Percentiles rank a stretch among this genome's conserved stretches.
Evolutionary conservation across 768 basidiomycete genomes (phyloP).

Genomic region (Lentinus tigrinus): DNA sequence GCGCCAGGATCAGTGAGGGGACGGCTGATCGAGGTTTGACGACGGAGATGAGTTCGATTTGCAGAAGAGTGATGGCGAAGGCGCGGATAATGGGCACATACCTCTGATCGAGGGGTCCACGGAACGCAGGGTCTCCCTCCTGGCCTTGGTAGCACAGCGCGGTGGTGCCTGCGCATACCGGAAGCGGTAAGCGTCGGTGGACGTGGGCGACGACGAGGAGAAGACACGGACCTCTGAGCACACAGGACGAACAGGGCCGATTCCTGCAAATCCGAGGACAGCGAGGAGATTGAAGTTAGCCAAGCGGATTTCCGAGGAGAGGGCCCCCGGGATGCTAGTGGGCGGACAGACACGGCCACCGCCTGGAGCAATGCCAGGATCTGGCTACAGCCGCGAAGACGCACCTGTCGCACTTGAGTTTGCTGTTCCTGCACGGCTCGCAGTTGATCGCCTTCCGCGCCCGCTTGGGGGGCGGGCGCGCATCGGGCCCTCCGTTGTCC

Average conservation of each 20-base stretch:
- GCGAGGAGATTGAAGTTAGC: slow-evolving; percentile 18
- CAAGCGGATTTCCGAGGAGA: slow-evolving; percentile 12
- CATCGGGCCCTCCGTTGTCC: slow-evolving; percentile 7
- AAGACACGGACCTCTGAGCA: slow-evolving; percentile 62
- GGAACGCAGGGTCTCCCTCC: slow-evolving; percentile 49
- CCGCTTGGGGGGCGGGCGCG: slow-evolving; percentile 68
- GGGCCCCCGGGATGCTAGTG: neutral
- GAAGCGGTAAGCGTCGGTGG: slow-evolving; percentile 14
- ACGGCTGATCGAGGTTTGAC: slow-evolving; percentile 11
- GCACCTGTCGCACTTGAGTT: slow-evolving; percentile 86
- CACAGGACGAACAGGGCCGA: slow-evolving; percentile 86
- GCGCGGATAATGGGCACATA: slow-evolving; percentile 33
- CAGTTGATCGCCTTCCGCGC: slow-evolving; percentile 88
- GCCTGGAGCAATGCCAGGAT: neutral
- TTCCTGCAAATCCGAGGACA: slow-evolving; percentile 47
- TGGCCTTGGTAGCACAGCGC: slow-evolving; percentile 78
- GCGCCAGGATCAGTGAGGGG: slow-evolving; percentile 58
- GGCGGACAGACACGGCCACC: neutral
- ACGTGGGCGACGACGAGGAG: neutral
- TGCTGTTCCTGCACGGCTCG: slow-evolving; percentile 83
- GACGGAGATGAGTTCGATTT: slow-evolving; percentile 20
- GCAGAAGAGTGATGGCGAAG: slow-evolving; percentile 12
- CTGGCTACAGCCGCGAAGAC: slow-evolving; percentile 19
- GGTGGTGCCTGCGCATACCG: slow-evolving; percentile 58
- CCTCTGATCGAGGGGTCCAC: slow-evolving; percentile 54